phyloP scores from a whole-genome alignment of 164 flowering plant species.

The Magnolia sinica region DNA sequence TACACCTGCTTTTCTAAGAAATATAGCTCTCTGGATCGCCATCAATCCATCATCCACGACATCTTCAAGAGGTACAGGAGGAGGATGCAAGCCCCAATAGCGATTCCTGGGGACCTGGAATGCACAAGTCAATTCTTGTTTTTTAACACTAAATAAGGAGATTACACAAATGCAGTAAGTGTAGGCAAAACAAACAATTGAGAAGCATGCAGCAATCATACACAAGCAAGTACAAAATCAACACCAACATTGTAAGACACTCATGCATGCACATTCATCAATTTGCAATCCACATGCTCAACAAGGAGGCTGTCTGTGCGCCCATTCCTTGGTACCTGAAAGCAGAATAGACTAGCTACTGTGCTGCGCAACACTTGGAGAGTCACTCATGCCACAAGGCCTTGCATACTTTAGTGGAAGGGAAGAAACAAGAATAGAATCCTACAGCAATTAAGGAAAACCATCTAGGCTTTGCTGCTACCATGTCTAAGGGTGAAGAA shows the following conservation, averaged over 20 bases:
- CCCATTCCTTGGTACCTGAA: neutral
- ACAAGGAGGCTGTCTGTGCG: neutral
- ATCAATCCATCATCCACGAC: slow-evolving; percentile 86
- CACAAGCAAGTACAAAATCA: neutral
- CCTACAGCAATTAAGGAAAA: neutral
- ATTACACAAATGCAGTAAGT: slow-evolving; percentile 1
- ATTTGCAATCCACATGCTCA: neutral
- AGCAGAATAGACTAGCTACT: too few species aligned
- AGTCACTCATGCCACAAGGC: neutral
- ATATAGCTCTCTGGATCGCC: slow-evolving; percentile 85
- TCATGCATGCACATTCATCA: neutral
- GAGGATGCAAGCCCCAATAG: slow-evolving; percentile 99
- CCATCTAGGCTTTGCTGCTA: too few species aligned
- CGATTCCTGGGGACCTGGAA: slow-evolving; percentile 90
- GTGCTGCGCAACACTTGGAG: neutral
- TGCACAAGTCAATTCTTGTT: neutral
- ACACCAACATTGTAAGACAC: neutral
- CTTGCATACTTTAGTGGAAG: neutral
- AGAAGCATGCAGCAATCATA: neutral
- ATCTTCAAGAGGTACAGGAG: slow-evolving; percentile 87
- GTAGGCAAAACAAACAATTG: neutral
- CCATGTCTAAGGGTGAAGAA: too few species aligned
- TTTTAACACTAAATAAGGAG: neutral
- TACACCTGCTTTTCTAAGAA: slow-evolving; percentile 91
- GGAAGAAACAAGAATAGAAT: neutral